Base-by-base conservation (phyloP, 2,329 filamentous ascomycete genomes). In the Trichoderma arundinaceum region DNA sequence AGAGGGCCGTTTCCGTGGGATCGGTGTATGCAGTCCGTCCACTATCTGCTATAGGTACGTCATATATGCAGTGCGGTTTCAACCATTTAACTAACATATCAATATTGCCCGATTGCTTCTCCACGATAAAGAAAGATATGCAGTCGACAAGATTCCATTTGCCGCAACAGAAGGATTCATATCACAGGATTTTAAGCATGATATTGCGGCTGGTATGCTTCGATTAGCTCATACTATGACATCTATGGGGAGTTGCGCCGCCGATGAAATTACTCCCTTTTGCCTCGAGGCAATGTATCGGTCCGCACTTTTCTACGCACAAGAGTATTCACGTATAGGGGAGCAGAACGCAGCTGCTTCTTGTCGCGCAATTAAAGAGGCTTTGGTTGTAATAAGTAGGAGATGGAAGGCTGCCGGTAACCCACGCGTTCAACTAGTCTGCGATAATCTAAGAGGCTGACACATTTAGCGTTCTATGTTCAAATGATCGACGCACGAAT, bases 1-100 rank as follows among this genome's bases (percentile, higher is more conserved):
- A 33, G 54, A 58, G 41, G 54, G 54, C 6, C 22, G 41, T 22
- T 33, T 46, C 9, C 54, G 54, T 19, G 54, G 54, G 7, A 58
- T 58, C 35, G 54, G 39, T 15, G 54, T 58, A 7, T 58, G 54
- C 15, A 58, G 54, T n/a, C 54, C 54, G 13, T 58, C 54, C 33
- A 58, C 54, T 19, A 58, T 58, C 28, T 58, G 54, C 54, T 58
- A 58, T 32, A 58, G 54, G 54, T 58, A 46, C 17, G 22, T 22
- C 5, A 7, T n/a, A 13, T 10, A 17, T n/a, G 10, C 8, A 35
- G 28, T 7, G 19, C 8, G 28, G 44, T 7, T 13, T 7, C 13
- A 46, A 33, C 8, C 7, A 33, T 9, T 43, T 7, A 13, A n/a
- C 39, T 58, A 12, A 58, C 54, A 44, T 41, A 46, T 32, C 15